A percentile compares a stretch with the other conserved stretches of the same genome.
Conservation (phyloP, 371 early-diverging fungal genomes). For the Conidiobolus incongruus region DNA sequence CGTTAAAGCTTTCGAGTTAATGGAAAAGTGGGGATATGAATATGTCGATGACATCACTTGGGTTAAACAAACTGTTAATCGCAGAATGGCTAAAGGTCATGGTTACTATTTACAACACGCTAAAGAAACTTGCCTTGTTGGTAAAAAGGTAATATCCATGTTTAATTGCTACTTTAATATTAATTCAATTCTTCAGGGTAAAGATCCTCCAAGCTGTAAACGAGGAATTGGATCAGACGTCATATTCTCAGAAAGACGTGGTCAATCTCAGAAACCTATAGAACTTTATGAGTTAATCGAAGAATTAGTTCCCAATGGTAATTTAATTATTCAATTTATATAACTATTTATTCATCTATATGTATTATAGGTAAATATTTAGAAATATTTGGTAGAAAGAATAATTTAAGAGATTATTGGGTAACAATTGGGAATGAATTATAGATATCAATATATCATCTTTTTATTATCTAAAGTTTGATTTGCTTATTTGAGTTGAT, state of each 20-base stretch:
- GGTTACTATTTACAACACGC: slow-evolving; percentile 91
- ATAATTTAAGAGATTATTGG: slow-evolving; percentile 86
- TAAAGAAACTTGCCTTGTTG: slow-evolving; percentile 86
- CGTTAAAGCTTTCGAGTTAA: slow-evolving; percentile 71
- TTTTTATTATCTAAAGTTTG: too few relatives aligned
- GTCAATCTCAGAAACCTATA: slow-evolving; percentile 87
- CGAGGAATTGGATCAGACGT: slow-evolving; percentile 70
- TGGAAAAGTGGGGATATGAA: slow-evolving; percentile 84
- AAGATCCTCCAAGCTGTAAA: slow-evolving; percentile 49
- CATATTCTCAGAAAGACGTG: slow-evolving; percentile 76
- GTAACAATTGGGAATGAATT: slow-evolving; percentile 88
- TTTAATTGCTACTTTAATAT: neutral
- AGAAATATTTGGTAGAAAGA: slow-evolving; percentile 86
- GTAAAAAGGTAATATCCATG: slow-evolving; percentile 32
- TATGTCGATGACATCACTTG: slow-evolving; percentile 85
- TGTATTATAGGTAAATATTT: slow-evolving; percentile 36
- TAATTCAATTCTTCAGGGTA: slow-evolving; percentile 14
- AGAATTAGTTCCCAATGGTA: slow-evolving; percentile 68
- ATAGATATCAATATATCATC: too few relatives aligned
- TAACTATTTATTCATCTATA: neutral
- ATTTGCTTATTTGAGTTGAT: too few relatives aligned
- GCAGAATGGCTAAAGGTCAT: slow-evolving; percentile 88
- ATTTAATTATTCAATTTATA: neutral
- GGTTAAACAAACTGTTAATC: slow-evolving; percentile 88
- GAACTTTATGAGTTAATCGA: slow-evolving; percentile 83